Conservation (phyloP, 108 stramenopile genomes). For the Aurantiochytrium sp. region DNA sequence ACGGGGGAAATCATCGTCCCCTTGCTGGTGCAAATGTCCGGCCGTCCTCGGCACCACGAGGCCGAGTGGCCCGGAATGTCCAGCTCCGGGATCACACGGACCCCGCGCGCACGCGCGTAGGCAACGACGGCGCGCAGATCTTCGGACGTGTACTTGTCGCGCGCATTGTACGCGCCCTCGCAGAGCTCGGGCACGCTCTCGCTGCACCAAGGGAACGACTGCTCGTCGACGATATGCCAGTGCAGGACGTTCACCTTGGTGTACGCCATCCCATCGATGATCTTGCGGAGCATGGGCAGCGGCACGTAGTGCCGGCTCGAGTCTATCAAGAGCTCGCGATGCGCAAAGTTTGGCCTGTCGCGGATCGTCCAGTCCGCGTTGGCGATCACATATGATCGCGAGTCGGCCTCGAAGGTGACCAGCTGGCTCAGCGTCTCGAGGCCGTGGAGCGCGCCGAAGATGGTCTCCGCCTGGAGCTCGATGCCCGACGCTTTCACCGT, state of each 20-base stretch:
- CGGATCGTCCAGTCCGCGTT: constrained; percentile 44
- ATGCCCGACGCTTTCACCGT: constrained; percentile 29
- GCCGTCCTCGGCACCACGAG: constrained; percentile 25
- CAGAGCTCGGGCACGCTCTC: constrained; percentile 2
- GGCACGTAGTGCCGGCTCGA: constrained; percentile 70
- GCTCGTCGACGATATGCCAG: constrained; percentile 67
- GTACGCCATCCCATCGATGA: constrained; percentile 63
- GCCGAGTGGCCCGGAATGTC: constrained; percentile 37
- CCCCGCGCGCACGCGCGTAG: constrained; percentile 11
- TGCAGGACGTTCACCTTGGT: constrained; percentile 74
- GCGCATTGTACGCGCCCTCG: background rate
- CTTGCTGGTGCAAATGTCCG: background rate
- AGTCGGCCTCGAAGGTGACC: constrained; percentile 38
- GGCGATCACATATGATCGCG: constrained; percentile 23
- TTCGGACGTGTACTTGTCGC: background rate
- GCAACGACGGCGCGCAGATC: constrained; percentile 19
- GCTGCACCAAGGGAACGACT: constrained; percentile 55
- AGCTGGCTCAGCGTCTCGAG: constrained; percentile 66
- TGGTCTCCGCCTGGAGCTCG: constrained; percentile 10
- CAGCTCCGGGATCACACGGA: constrained; percentile 36
- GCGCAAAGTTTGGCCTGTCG: constrained; percentile 61
- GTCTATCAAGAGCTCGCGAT: constrained; percentile 74
- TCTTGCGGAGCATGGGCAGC: constrained; percentile 52
- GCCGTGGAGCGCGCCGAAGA: constrained; percentile 60
- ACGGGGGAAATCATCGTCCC: background rate